Evolutionary conservation across 2,329 filamentous ascomycete genomes (phyloP).

Genomic region (Delphinella strobiligena): DNA sequence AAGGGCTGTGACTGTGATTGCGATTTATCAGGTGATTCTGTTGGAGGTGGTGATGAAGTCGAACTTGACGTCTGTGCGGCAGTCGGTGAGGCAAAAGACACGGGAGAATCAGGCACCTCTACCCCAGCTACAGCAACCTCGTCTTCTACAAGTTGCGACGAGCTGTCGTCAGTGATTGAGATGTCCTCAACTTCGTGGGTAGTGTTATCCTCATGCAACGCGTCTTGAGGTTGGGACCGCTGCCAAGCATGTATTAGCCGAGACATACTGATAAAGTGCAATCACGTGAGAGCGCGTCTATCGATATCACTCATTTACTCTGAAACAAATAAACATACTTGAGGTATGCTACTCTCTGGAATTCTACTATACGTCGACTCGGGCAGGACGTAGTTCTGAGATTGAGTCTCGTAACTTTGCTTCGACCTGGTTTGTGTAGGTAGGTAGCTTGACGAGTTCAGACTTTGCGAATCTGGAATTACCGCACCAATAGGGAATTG

Average conservation of each 20-base stretch:
- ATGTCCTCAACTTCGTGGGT: too few relatives aligned
- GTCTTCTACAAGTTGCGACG: not conserved
- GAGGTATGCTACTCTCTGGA: conserved; percentile 4
- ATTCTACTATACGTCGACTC: too few relatives aligned
- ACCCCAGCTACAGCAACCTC: not conserved
- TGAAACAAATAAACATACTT: conserved; percentile 3
- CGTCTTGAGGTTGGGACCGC: not conserved
- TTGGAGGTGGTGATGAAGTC: conserved; percentile 3
- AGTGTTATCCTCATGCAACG: not conserved
- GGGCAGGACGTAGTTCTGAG: too few relatives aligned
- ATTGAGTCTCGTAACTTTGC: not conserved
- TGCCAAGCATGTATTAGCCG: not conserved
- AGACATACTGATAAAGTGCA: not conserved
- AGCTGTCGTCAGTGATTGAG: too few relatives aligned
- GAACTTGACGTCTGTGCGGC: conserved; percentile 2
- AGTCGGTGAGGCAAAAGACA: not conserved
- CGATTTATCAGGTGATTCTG: conserved; percentile 4
- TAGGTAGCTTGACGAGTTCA: not conserved
- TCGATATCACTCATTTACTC: not conserved
- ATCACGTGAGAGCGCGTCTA: not conserved
- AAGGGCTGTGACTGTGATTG: conserved; percentile 2
- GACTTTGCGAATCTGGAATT: conserved; percentile 15
- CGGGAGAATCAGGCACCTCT: not conserved
- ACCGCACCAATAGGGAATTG: conserved; percentile 4
- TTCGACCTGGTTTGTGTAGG: not conserved